Percentiles rank a stretch among this genome's conserved stretches.
phyloP scores from a whole-genome alignment of 1,284 basidiomycete species.

The Puccinia novopanici region DNA sequence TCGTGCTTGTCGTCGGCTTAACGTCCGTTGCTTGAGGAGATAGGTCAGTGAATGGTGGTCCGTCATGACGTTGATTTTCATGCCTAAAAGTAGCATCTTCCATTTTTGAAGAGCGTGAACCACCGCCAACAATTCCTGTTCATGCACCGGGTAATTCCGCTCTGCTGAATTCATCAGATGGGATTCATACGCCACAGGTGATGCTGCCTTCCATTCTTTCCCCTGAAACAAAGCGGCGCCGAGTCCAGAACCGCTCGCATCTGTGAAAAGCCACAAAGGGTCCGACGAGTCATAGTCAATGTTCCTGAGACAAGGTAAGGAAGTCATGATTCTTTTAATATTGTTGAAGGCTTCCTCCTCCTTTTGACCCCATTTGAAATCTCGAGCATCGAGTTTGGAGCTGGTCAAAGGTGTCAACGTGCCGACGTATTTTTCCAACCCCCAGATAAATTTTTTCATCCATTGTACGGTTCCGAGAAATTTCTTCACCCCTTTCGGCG shows the following conservation, averaged over 20 bases:
- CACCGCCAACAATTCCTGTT: not conserved
- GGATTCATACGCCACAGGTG: not conserved
- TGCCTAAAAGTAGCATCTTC: slow-evolving; percentile 56
- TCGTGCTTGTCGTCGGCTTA: too few species aligned
- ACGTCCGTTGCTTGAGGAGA: too few species aligned
- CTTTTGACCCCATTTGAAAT: not conserved
- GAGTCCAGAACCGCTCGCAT: not conserved
- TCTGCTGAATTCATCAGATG: not conserved
- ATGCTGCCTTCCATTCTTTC: not conserved
- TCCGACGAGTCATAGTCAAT: not conserved
- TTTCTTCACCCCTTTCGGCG: slow-evolving; percentile 56
- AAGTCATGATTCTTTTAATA: slow-evolving; percentile 8
- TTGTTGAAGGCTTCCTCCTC: not conserved
- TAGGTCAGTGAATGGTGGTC: too few species aligned
- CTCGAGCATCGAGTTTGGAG: not conserved
- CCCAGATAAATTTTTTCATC: not conserved
- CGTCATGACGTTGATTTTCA: slow-evolving; percentile 51
- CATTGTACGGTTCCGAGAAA: slow-evolving; percentile 58
- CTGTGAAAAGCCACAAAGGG: slow-evolving; percentile 4
- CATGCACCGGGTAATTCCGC: too few species aligned
- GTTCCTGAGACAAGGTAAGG: slow-evolving; percentile 1
- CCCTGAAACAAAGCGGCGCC: not conserved
- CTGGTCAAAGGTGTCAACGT: slow-evolving; percentile 4
- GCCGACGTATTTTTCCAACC: not conserved
- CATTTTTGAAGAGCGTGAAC: slow-evolving; percentile 52